Percentiles rank a stretch among this genome's conserved stretches.
These are phyloP conservation scores for Clarireedia hainanense DNA, from an alignment of 2,329 filamentous ascomycete genomes.

Conservation along the genomic window DNA sequence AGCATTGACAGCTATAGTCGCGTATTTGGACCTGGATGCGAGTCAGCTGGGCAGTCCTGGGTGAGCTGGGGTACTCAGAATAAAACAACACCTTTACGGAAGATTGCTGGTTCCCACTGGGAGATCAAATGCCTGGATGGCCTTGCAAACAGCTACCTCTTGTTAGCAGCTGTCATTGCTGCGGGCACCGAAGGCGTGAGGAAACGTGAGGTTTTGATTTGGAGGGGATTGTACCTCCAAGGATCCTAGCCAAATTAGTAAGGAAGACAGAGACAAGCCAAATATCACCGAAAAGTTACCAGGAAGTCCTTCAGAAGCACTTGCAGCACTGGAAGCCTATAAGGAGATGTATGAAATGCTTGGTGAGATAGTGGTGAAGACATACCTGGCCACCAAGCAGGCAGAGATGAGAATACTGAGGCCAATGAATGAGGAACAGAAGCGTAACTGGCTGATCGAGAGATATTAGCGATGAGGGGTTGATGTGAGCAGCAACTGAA, in stretches of 20 bases:
- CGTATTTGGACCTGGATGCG: background rate
- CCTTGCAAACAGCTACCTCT: slow-evolving; percentile 8
- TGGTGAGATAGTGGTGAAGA: slow-evolving; percentile 42
- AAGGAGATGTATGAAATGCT: slow-evolving; percentile 38
- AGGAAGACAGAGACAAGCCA: slow-evolving; percentile 39
- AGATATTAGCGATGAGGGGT: slow-evolving; percentile 41
- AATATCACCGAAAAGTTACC: slow-evolving; percentile 51
- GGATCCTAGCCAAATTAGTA: slow-evolving; percentile 45
- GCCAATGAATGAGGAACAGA: slow-evolving; percentile 39
- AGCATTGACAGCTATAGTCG: background rate
- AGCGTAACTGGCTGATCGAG: slow-evolving; percentile 55
- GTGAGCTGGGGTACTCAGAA: slow-evolving; percentile 8
- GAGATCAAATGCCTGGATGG: slow-evolving; percentile 11
- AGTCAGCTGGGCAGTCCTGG: slow-evolving; percentile 7
- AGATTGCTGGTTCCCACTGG: slow-evolving; percentile 5
- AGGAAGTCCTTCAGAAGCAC: slow-evolving; percentile 42
- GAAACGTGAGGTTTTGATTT: slow-evolving; percentile 35
- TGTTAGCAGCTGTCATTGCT: slow-evolving; percentile 1
- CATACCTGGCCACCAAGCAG: slow-evolving; percentile 52
- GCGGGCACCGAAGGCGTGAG: slow-evolving; percentile 4
- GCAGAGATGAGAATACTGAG: slow-evolving; percentile 46
- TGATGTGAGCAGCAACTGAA: no score
- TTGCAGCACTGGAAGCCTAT: slow-evolving; percentile 44
- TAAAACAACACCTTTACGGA: background rate
- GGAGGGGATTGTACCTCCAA: slow-evolving; percentile 44